phyloP scores from a whole-genome alignment of 2,329 filamentous ascomycete species.

The Aspergillus calidoustus region DNA sequence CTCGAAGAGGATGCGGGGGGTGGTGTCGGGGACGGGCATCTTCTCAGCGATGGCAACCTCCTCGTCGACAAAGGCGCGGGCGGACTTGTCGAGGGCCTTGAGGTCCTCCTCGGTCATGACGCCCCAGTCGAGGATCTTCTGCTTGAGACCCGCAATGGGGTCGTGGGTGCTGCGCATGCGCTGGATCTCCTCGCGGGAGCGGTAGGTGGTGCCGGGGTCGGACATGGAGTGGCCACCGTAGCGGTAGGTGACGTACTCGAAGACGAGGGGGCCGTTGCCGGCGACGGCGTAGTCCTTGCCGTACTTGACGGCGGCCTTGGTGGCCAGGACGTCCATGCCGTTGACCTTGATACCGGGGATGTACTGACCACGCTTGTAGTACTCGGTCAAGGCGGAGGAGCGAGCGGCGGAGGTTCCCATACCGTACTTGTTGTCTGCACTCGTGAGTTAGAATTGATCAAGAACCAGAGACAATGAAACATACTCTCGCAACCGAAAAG shows the following conservation, averaged over 20 bases:
- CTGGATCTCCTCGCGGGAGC: conserved; percentile 98
- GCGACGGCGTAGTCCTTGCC: conserved; percentile 83
- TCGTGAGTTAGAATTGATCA: conserved; percentile 1
- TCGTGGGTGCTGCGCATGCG: conserved; percentile 99
- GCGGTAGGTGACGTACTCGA: conserved; percentile 99
- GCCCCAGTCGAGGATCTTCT: conserved; percentile 96
- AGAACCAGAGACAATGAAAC: conserved; percentile 42
- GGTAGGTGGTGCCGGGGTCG: conserved; percentile 98
- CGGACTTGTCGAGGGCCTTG: conserved; percentile 94
- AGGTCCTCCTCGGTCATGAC: conserved; percentile 92
- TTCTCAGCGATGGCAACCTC: conserved; percentile 90
- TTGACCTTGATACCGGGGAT: conserved; percentile 99
- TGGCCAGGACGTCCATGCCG: conserved; percentile 97
- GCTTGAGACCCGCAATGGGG: conserved; percentile 96
- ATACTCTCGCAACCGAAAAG: conserved; percentile 98
- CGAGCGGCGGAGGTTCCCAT: conserved; percentile 97
- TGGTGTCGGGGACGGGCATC: conserved; percentile 80
- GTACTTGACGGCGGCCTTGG: conserved; percentile 94
- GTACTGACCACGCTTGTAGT: conserved; percentile 99
- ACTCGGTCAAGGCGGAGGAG: conserved; percentile 94
- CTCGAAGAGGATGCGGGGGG: conserved; percentile 84
- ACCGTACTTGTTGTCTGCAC: conserved; percentile 97
- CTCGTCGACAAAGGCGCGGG: conserved; percentile 79
- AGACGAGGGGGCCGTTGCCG: conserved; percentile 90
- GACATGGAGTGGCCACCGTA: conserved; percentile 99